Percentiles rank a stretch among this genome's conserved stretches.
phyloP scores from a whole-genome alignment of 441 rosid genomes.

The Manihot esculenta region DNA sequence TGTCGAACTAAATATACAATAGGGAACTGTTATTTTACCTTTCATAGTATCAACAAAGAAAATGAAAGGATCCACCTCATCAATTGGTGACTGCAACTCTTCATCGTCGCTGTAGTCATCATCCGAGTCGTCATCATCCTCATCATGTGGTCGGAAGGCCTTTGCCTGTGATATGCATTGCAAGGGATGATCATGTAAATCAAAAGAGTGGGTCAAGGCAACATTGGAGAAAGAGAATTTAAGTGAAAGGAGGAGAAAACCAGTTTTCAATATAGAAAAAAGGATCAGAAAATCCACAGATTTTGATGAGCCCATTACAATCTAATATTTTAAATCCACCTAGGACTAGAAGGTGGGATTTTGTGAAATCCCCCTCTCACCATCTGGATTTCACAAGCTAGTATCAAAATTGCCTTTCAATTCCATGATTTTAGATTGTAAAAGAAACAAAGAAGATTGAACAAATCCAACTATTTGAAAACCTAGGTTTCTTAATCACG shows the following conservation, averaged over 20 bases:
- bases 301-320: neutral
- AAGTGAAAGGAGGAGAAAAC: neutral
- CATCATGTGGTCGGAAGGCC: constrained; percentile 66
- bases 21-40: constrained; percentile 54
- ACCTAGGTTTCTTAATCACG: neutral
- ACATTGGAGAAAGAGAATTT: neutral
- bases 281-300: neutral
- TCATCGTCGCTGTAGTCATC: constrained; percentile 89
- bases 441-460: neutral
- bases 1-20: neutral
- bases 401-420: neutral
- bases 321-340: neutral
- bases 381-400: too few species aligned
- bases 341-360: neutral
- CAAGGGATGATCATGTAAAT: too few species aligned
- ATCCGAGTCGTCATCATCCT: constrained; percentile 70
- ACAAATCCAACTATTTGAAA: neutral
- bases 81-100: constrained; percentile 91
- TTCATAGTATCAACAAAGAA: constrained; percentile 83
- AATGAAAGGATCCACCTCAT: constrained; percentile 92
- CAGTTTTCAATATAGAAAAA: neutral
- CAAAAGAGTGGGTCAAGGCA: too few species aligned
- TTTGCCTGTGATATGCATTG: constrained; percentile 71
- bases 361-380: neutral
- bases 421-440: neutral